Percentiles rank a stretch among this genome's conserved stretches.
These are phyloP conservation scores for Xylaria arbuscula DNA, from an alignment of 2,329 filamentous ascomycete species.

Conservation along the genomic window DNA sequence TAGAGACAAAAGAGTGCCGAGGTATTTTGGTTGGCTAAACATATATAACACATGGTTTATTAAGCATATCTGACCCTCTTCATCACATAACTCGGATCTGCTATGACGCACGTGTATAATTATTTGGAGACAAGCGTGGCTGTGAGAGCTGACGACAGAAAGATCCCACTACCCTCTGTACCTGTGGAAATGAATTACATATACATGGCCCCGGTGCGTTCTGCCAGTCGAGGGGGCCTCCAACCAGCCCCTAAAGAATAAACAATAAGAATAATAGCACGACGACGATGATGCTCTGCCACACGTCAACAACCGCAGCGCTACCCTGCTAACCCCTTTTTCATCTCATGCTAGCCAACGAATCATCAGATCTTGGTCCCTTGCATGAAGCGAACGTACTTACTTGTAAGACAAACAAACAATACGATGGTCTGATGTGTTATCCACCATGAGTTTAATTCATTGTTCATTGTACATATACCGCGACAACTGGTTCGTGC, in stretches of 20 bases:
- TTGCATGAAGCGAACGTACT: not conserved
- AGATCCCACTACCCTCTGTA: not conserved
- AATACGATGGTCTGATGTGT: not conserved
- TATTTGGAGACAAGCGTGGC: slow-evolving; percentile 26
- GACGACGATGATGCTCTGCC: slow-evolving; percentile 23
- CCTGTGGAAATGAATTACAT: not conserved
- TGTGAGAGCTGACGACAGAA: slow-evolving; percentile 31
- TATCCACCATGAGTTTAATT: not conserved
- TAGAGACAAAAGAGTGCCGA: not conserved
- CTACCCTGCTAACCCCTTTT: slow-evolving; percentile 20
- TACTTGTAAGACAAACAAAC: not conserved
- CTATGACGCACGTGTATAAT: slow-evolving; percentile 25
- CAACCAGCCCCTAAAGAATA: slow-evolving; percentile 1
- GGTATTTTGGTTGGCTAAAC: not conserved
- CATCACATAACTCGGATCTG: not conserved
- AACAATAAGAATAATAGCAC: not conserved
- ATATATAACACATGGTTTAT: not conserved
- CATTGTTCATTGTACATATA: not conserved
- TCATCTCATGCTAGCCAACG: not conserved
- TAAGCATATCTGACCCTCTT: not conserved
- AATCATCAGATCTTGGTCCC: slow-evolving; percentile 10
- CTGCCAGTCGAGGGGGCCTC: not conserved
- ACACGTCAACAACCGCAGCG: slow-evolving; percentile 3
- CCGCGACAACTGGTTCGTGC: not conserved
- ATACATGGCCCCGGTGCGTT: not conserved